Evolutionary conservation across 2,329 filamentous ascomycete genomes (phyloP).

Genomic region (Paradendryphiella salina): DNA sequence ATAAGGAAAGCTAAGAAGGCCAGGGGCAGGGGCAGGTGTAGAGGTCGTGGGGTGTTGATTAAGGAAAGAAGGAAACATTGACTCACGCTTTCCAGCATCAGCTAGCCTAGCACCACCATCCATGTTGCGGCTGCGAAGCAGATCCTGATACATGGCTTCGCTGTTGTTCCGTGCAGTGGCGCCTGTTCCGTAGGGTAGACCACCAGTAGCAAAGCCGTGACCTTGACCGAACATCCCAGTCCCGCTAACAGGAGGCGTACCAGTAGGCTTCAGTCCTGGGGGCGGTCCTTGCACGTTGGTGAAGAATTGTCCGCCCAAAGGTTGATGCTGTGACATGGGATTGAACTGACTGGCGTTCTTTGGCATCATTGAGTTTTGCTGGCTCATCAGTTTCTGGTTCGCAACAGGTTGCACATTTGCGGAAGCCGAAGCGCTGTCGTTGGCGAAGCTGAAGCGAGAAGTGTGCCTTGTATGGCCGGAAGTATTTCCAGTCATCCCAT

Average conservation of each 20-base stretch:
- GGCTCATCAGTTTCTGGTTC: constrained; percentile 78
- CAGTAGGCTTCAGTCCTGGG: constrained; percentile 91
- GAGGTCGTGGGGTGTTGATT: constrained; percentile 83
- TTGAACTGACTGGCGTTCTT: constrained; percentile 54
- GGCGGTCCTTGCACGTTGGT: constrained; percentile 87
- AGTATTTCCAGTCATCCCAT: constrained; percentile 59
- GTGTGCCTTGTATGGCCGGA: constrained; percentile 78
- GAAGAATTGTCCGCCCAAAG: constrained; percentile 71
- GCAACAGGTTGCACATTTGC: constrained; percentile 74
- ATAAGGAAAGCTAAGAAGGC: constrained; percentile 90
- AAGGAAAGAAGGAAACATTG: constrained; percentile 89
- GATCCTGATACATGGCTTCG: constrained; percentile 74
- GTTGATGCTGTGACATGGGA: constrained; percentile 58
- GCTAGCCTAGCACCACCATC: constrained; percentile 70
- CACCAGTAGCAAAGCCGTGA: constrained; percentile 74
- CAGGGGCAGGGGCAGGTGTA: constrained; percentile 84
- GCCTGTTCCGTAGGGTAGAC: constrained; percentile 63
- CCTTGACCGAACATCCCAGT: constrained; percentile 88
- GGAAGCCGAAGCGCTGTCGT: constrained; percentile 65
- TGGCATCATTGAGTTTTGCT: constrained; percentile 85
- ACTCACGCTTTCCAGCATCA: constrained; percentile 97
- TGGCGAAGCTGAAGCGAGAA: constrained; percentile 85
- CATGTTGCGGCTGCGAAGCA: constrained; percentile 68
- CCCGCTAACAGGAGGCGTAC: constrained; percentile 81
- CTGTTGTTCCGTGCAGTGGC: constrained; percentile 72